Percentiles rank a stretch among this genome's conserved stretches.
Evolutionary conservation across 495 filamentous ascomycete genomes (phyloP).

Genomic region (Pyrenula massariospora): DNA sequence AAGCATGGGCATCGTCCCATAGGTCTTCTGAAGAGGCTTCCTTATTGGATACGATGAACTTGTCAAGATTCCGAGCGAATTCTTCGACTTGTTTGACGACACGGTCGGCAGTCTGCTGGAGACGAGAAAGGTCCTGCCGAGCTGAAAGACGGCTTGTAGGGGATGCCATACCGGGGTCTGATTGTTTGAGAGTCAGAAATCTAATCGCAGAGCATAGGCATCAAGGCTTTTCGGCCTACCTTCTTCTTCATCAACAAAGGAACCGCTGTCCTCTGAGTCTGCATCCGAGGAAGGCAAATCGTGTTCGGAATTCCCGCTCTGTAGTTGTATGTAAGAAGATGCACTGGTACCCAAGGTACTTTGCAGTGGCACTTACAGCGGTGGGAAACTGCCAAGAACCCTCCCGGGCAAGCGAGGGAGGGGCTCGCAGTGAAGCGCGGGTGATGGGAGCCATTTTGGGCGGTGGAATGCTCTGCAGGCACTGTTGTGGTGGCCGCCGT

Average conservation of each 20-base stretch:
- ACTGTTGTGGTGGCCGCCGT: slow-evolving; percentile 22
- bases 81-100: slow-evolving; percentile 52
- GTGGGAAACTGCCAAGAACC: neutral
- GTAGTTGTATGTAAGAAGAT: neutral
- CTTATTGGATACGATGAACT: slow-evolving; percentile 23
- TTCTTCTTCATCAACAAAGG: neutral
- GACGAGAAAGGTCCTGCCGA: slow-evolving; percentile 39
- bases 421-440: slow-evolving; percentile 15
- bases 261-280: neutral
- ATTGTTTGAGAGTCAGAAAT: neutral
- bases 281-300: neutral
- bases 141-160: slow-evolving; percentile 6
- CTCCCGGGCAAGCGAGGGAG: slow-evolving; percentile 4
- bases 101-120: slow-evolving; percentile 46
- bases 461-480: slow-evolving; percentile 9
- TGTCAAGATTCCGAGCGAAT: slow-evolving; percentile 55
- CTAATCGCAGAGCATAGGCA: neutral
- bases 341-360: too few species aligned
- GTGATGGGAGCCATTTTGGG: slow-evolving; percentile 19
- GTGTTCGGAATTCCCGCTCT: neutral
- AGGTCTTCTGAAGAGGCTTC: neutral
- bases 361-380: neutral
- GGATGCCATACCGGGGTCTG: neutral
- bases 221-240: too few species aligned
- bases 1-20: neutral